Evolutionary conservation across 441 rosid genomes (phyloP).

Genomic region (Populus hybrid): DNA sequence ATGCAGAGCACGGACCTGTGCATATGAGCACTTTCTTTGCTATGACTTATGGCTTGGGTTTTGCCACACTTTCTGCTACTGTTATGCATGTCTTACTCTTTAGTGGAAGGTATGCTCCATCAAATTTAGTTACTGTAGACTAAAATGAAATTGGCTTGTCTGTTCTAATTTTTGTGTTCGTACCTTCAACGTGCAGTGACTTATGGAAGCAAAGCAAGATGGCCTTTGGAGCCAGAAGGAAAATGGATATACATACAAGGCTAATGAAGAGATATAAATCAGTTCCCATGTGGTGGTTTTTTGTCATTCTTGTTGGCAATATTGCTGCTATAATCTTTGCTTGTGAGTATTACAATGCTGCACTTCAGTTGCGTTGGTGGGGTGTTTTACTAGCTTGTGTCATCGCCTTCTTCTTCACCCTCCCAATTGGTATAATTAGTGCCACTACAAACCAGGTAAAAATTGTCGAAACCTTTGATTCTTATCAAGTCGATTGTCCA

Average conservation of each 20-base stretch:
- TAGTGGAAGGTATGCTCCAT: slow-evolving; percentile 51
- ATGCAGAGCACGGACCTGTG: slow-evolving; percentile 42
- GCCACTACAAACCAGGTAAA: slow-evolving; percentile 74
- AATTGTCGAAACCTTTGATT: not conserved
- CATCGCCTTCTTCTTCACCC: slow-evolving; percentile 64
- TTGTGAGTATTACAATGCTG: slow-evolving; percentile 46
- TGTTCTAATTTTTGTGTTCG: not conserved
- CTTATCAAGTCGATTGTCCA: not conserved
- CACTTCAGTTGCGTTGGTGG: slow-evolving; percentile 87
- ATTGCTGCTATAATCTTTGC: slow-evolving; percentile 45
- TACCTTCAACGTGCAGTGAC: slow-evolving; percentile 36
- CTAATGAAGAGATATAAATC: slow-evolving; percentile 62
- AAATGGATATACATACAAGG: slow-evolving; percentile 66
- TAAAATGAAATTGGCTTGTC: not conserved
- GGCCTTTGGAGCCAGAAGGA: slow-evolving; percentile 46
- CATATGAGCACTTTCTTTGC: slow-evolving; percentile 74
- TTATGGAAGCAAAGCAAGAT: slow-evolving; percentile 51
- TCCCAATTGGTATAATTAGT: slow-evolving; percentile 60
- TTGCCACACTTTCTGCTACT: slow-evolving; percentile 68
- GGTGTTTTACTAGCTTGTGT: slow-evolving; percentile 31
- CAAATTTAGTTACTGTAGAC: not conserved
- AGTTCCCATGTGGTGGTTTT: slow-evolving; percentile 72
- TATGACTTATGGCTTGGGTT: slow-evolving; percentile 74
- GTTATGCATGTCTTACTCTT: slow-evolving; percentile 65
- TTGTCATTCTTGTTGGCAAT: slow-evolving; percentile 41